These are phyloP conservation scores for Endothia cerciana DNA, from an alignment of 2,329 filamentous ascomycete genomes.

Conservation along the genomic window DNA sequence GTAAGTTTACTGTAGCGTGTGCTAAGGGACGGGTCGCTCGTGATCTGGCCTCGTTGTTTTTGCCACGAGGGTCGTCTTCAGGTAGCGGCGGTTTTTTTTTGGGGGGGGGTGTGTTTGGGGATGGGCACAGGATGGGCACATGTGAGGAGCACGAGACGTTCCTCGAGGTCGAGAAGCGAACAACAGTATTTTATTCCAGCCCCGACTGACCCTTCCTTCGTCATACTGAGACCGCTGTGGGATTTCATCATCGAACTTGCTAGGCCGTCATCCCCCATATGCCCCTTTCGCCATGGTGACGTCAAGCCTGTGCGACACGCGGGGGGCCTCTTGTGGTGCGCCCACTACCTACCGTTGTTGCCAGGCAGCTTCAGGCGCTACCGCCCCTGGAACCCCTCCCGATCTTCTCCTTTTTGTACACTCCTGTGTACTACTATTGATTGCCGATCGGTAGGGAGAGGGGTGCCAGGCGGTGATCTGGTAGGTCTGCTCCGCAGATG, in stretches of 20 bases:
- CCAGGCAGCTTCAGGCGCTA: no score
- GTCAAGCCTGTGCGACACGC: slow-evolving; percentile 14
- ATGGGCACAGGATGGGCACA: no score
- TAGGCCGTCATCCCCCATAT: slow-evolving; percentile 15
- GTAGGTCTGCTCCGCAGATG: background rate
- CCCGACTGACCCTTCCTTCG: background rate
- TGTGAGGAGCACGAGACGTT: background rate
- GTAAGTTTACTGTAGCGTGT: background rate
- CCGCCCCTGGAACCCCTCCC: no score
- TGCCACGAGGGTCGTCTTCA: background rate
- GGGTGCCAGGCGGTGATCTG: background rate
- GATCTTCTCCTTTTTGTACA: no score
- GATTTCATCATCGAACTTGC: slow-evolving; percentile 18
- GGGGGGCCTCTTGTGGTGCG: background rate
- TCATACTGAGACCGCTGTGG: slow-evolving; percentile 4
- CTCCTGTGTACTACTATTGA: background rate
- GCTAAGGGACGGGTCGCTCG: background rate
- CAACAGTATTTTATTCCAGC: slow-evolving; percentile 1
- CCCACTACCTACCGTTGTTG: no score
- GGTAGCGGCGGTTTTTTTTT: background rate
- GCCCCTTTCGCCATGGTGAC: slow-evolving; percentile 5
- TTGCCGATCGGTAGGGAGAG: background rate
- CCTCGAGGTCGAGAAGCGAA: no score
- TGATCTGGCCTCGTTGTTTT: background rate
- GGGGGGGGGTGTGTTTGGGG: no score